Conservation (phyloP, 148 eudicot genomes). For the Chenopodium album region DNA sequence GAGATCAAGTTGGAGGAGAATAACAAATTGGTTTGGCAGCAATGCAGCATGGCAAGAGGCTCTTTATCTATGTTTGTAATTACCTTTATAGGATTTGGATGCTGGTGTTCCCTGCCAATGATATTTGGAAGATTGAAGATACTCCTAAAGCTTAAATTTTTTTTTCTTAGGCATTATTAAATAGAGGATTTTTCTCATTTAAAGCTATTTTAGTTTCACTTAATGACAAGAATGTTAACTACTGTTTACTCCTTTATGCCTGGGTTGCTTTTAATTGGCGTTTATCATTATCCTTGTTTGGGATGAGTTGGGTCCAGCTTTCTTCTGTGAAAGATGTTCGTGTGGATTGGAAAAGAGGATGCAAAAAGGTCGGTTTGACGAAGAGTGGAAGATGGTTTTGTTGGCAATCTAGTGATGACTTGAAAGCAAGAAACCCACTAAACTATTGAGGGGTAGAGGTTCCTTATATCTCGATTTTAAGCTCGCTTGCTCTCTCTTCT, state of each 20-base stretch:
- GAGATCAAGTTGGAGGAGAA: background rate
- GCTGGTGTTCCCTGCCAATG: background rate
- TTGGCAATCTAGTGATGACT: background rate
- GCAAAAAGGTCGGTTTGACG: background rate
- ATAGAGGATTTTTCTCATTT: background rate
- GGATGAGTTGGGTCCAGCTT: background rate
- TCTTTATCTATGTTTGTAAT: background rate
- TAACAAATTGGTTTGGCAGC: background rate
- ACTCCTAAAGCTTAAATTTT: background rate
- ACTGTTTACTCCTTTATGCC: background rate
- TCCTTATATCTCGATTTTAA: background rate
- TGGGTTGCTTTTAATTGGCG: background rate
- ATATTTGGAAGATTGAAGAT: background rate
- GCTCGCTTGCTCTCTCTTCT: background rate
- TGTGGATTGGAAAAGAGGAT: background rate
- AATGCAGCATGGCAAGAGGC: background rate
- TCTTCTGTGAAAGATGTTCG: background rate
- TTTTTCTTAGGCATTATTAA: background rate
- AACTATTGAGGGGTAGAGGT: background rate
- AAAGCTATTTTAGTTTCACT: background rate
- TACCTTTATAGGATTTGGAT: background rate
- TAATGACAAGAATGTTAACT: background rate
- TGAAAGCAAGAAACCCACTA: background rate
- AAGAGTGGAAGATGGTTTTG: background rate
- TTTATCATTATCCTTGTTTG: background rate